Evolutionary conservation across 495 filamentous ascomycete genomes (phyloP).

Genomic region (Podospora pseudoanserina): DNA sequence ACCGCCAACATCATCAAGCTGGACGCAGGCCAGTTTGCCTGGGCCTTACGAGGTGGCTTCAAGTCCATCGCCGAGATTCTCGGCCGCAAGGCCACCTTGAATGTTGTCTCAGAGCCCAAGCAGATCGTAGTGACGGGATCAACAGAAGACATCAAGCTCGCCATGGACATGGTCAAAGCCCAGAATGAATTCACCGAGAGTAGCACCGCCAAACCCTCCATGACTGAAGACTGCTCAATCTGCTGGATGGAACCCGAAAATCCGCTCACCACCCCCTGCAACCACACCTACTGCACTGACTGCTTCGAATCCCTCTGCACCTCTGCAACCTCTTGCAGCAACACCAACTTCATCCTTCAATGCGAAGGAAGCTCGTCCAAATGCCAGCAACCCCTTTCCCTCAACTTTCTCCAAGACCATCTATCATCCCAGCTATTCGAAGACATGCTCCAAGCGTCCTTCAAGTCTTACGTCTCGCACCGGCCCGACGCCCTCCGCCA

Average conservation of each 20-base stretch:
- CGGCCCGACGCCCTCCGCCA: conserved; percentile 33
- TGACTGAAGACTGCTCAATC: conserved; percentile 31
- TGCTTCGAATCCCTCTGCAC: conserved; percentile 41
- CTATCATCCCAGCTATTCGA: conserved; percentile 40
- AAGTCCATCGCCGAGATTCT: conserved; percentile 32
- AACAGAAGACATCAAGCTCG: conserved; percentile 19
- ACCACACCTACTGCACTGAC: conserved; percentile 45
- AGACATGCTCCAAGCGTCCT: conserved; percentile 36
- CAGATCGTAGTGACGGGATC: conserved; percentile 33
- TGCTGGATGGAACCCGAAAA: conserved; percentile 42
- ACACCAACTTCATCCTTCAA: conserved; percentile 19
- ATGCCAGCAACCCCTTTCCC: conserved; percentile 29
- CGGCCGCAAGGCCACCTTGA: conserved; percentile 31
- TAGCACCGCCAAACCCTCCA: not conserved
- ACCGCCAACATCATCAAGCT: conserved; percentile 27
- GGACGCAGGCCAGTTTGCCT: conserved; percentile 24
- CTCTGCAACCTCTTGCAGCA: conserved; percentile 18
- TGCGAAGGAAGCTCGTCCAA: conserved; percentile 31
- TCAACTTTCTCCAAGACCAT: conserved; percentile 35
- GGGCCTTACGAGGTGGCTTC: conserved; percentile 42
- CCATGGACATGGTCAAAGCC: conserved; percentile 14
- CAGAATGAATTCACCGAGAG: not conserved
- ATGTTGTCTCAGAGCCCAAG: conserved; percentile 32
- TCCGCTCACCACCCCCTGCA: conserved; percentile 37
- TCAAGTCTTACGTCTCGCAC: conserved; percentile 36